phyloP scores from a whole-genome alignment of 441 rosid genomes.

The Jatropha multifida region DNA sequence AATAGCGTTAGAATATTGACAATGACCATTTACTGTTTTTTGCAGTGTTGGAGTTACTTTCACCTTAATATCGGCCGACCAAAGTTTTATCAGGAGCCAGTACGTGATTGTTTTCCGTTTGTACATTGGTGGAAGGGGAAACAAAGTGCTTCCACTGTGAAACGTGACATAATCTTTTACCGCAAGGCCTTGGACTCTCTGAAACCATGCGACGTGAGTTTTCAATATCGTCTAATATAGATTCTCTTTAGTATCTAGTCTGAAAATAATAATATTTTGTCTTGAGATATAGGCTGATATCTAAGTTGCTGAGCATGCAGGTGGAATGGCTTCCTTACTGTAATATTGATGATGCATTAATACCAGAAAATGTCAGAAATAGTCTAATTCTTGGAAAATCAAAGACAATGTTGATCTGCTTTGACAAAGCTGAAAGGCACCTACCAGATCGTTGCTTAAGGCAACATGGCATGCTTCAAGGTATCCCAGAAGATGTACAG shows the following conservation, averaged over 20 bases:
- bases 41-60: constrained; percentile 82
- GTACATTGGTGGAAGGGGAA: constrained; percentile 77
- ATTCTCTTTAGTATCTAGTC: neutral
- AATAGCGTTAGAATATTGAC: neutral
- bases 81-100: constrained; percentile 43
- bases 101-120: constrained; percentile 52
- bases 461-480: constrained; percentile 63
- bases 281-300: neutral
- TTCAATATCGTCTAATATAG: neutral
- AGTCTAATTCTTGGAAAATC: constrained; percentile 61
- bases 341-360: constrained; percentile 36
- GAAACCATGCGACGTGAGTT: constrained; percentile 47
- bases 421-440: constrained; percentile 71
- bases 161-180: constrained; percentile 54
- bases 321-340: constrained; percentile 64
- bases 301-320: constrained; percentile 26
- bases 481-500: constrained; percentile 56
- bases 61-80: constrained; percentile 69
- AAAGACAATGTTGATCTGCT: constrained; percentile 64
- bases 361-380: constrained; percentile 49
- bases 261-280: neutral
- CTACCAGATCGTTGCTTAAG: constrained; percentile 76
- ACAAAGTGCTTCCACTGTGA: constrained; percentile 60
- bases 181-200: constrained; percentile 67
- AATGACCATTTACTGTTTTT: constrained; percentile 5